Conservation (phyloP, 805 yeast genomes). For the Metschnikowia hibisci region DNA sequence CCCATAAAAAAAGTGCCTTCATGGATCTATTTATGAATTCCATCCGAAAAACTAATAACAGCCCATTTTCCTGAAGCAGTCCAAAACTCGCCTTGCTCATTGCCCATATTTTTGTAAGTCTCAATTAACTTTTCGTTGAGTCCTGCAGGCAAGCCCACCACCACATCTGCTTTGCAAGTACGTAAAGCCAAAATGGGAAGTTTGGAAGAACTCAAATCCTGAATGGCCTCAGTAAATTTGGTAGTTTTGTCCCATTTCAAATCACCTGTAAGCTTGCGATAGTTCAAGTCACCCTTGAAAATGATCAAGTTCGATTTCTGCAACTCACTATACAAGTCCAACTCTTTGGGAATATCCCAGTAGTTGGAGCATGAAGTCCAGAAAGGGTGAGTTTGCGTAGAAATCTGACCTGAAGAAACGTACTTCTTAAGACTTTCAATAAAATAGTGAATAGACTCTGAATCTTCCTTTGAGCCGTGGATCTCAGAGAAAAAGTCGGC, state of each 20-base stretch:
- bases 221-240: conserved; percentile 66
- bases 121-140: conserved; percentile 62
- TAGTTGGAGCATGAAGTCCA: conserved; percentile 84
- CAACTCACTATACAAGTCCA: conserved; percentile 57
- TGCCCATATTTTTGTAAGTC: conserved; percentile 55
- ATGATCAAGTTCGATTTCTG: conserved; percentile 64
- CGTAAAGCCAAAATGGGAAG: conserved; percentile 72
- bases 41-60: conserved; percentile 47
- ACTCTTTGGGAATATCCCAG: conserved; percentile 70
- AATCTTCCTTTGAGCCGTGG: conserved; percentile 17
- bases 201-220: conserved; percentile 55
- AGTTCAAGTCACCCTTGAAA: conserved; percentile 94
- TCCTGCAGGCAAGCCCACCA: conserved; percentile 77
- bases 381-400: conserved; percentile 54
- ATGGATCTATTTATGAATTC: not conserved
- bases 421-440: conserved; percentile 22
- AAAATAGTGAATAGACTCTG: conserved; percentile 21
- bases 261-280: conserved; percentile 91
- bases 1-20: too few species aligned
- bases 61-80: conserved; percentile 91
- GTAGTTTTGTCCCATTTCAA: conserved; percentile 83
- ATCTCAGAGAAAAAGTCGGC: conserved; percentile 46
- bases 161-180: conserved; percentile 95
- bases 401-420: conserved; percentile 19
- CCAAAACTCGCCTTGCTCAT: conserved; percentile 75